phyloP scores from a whole-genome alignment of 2,329 filamentous ascomycete species.

The Aquanectria penicillioides region DNA sequence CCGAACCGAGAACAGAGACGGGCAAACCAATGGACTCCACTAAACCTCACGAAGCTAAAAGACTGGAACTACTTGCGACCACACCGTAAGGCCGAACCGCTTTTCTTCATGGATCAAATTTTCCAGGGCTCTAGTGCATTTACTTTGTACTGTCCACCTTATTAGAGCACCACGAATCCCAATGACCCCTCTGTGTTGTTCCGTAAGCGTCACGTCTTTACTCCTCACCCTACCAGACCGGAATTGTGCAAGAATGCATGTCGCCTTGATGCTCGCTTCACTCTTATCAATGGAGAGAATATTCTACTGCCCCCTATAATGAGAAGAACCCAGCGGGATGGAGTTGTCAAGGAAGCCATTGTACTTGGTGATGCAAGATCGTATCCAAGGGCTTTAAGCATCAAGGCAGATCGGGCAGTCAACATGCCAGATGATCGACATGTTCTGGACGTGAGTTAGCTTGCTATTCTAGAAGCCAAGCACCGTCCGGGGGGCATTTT shows the following conservation, averaged over 20 bases:
- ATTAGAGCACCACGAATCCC: constrained; percentile 48
- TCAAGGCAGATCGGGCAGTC: constrained; percentile 57
- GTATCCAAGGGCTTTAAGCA: constrained; percentile 63
- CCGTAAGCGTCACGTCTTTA: constrained; percentile 56
- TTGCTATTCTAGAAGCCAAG: too few species aligned
- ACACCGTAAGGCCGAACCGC: constrained; percentile 34
- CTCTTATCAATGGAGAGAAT: constrained; percentile 59
- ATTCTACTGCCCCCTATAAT: constrained; percentile 60
- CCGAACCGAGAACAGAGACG: not conserved
- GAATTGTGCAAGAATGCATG: constrained; percentile 57
- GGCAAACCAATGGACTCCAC: not conserved
- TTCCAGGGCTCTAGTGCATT: constrained; percentile 48
- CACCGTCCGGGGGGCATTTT: too few species aligned
- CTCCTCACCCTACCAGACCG: constrained; percentile 51
- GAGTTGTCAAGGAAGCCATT: constrained; percentile 64
- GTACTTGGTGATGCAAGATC: constrained; percentile 65
- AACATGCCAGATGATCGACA: constrained; percentile 53
- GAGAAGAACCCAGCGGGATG: constrained; percentile 61
- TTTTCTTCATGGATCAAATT: constrained; percentile 42
- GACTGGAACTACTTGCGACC: constrained; percentile 48
- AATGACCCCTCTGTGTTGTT: constrained; percentile 57
- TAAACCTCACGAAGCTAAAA: constrained; percentile 19
- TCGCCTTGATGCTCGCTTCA: constrained; percentile 57
- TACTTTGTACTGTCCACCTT: constrained; percentile 49
- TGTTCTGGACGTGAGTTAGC: too few species aligned